Conservation (phyloP, 345 rosid genomes). For the Punica granatum region DNA sequence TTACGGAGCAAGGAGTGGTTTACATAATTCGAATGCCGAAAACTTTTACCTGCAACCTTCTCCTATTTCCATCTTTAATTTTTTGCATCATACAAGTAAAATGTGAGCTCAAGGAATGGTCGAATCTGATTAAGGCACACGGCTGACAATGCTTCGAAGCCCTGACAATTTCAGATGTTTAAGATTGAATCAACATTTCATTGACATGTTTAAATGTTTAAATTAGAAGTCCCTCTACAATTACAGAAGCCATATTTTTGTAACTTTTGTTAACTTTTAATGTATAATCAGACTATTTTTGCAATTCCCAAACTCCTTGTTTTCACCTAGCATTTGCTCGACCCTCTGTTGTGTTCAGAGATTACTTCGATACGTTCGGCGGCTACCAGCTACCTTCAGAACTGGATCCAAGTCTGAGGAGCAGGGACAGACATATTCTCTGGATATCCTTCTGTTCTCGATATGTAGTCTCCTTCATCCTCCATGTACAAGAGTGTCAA, state of each 20-base stretch:
- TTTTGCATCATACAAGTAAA: no score
- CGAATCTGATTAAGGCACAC: no score
- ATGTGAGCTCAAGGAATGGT: not conserved
- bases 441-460: conserved; percentile 79
- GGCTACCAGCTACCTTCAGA: conserved; percentile 86
- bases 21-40: not conserved
- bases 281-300: conserved; percentile 53
- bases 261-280: no score
- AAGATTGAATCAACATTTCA: not conserved
- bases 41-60: not conserved
- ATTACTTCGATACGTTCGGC: conserved; percentile 79
- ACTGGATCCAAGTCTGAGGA: conserved; percentile 87
- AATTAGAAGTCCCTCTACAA: not conserved
- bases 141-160: no score
- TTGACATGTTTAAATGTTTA: not conserved
- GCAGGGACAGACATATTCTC: conserved; percentile 94
- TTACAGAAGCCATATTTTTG: not conserved
- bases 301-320: conserved; percentile 59
- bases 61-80: not conserved
- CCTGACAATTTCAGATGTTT: not conserved
- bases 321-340: conserved; percentile 30
- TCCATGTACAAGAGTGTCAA: conserved; percentile 64
- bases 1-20: no score
- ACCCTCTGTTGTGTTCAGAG: conserved; percentile 45
- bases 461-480: conserved; percentile 93